Percentiles rank a stretch among this genome's conserved stretches.
phyloP scores from a whole-genome alignment of 1,284 basidiomycete species.

The Vanrija humicola region DNA sequence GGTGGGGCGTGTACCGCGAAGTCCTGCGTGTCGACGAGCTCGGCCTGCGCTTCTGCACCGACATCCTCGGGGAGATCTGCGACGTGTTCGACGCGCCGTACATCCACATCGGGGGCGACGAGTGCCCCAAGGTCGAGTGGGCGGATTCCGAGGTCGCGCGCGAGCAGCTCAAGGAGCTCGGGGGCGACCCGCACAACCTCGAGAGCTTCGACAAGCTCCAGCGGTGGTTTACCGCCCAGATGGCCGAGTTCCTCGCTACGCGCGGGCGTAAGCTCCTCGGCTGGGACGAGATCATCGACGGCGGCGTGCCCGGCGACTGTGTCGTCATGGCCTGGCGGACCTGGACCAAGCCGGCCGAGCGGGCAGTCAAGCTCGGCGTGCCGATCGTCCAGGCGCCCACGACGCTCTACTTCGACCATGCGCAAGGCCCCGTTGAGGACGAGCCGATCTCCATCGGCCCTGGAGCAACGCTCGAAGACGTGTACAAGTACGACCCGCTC shows the following conservation, averaged over 20 bases:
- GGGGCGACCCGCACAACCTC: background rate
- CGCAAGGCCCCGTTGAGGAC: slow-evolving; percentile 6
- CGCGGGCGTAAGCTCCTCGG: slow-evolving; percentile 14
- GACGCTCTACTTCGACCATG: slow-evolving; percentile 17
- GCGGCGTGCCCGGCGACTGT: slow-evolving; percentile 10
- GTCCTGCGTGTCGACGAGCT: slow-evolving; percentile 16
- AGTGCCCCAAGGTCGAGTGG: slow-evolving; percentile 19
- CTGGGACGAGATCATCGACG: slow-evolving; percentile 24
- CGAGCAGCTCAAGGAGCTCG: slow-evolving; percentile 11
- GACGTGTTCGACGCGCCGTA: slow-evolving; percentile 14
- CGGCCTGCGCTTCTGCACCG: slow-evolving; percentile 10
- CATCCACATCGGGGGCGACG: slow-evolving; percentile 18
- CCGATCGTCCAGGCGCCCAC: slow-evolving; percentile 11
- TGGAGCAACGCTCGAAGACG: slow-evolving; percentile 9
- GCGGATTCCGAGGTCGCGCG: background rate
- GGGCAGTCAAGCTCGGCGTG: slow-evolving; percentile 7
- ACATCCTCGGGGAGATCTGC: slow-evolving; percentile 20
- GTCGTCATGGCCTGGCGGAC: slow-evolving; percentile 17
- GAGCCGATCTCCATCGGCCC: slow-evolving; percentile 12
- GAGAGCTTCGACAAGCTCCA: slow-evolving; percentile 14
- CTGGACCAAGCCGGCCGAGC: slow-evolving; percentile 6
- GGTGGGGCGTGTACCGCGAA: slow-evolving; percentile 20
- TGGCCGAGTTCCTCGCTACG: slow-evolving; percentile 7
- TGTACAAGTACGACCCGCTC: slow-evolving; percentile 14
- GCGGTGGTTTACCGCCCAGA: slow-evolving; percentile 10